Base-by-base conservation (phyloP, 2,329 filamentous ascomycete genomes). In the Akanthomyces dipterigenus region DNA sequence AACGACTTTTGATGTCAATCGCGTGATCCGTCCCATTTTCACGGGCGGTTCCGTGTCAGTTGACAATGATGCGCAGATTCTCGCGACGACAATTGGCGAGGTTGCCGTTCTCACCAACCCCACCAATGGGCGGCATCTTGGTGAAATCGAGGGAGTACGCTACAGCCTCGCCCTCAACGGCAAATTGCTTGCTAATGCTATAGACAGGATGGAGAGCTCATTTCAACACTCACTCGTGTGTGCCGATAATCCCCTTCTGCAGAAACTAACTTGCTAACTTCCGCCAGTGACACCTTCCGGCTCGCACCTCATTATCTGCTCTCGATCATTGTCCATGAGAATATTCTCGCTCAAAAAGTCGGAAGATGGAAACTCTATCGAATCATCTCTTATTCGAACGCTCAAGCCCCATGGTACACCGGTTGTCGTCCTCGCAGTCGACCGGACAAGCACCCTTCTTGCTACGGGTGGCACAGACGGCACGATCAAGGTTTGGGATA, bases 401-500 rank as follows among this genome's bases (percentile, higher is more conserved):
- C 75, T 97, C 36, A 97, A 96, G 73, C 92, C 95, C 8, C 95
- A 98, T 71, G 83, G 86, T 0, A 93, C 93, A 2, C 95, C 96
- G 0, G 92, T 98, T 1, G 88, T 96, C 1, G 91, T 93, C 9
- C 80, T 93, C 16, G 87, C 91, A 1, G 86, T 95, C 64, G 95
- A 99, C 72, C 82, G 85, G 59, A 96, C 93, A 1, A 89, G 93
- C 69, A 96, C 93, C 2, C 79, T 99, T 14, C 81, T 99, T 48
- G 95, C 93, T 18, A 98, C 93, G 18, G 95, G 96, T 64, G 91
- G 90, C 54, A 93, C 95, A 3, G 95, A 99, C 71, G 95, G 95
- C 26, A 85, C 89, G 1, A 90, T 98, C 68, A 99, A 99, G 74
- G 88, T 99, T 57, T 99, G 93, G 93, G 95, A 99, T 75, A 91